Evolutionary conservation across 768 basidiomycete species (phyloP).

Genomic region (Sistotremastrum niveocremeum): DNA sequence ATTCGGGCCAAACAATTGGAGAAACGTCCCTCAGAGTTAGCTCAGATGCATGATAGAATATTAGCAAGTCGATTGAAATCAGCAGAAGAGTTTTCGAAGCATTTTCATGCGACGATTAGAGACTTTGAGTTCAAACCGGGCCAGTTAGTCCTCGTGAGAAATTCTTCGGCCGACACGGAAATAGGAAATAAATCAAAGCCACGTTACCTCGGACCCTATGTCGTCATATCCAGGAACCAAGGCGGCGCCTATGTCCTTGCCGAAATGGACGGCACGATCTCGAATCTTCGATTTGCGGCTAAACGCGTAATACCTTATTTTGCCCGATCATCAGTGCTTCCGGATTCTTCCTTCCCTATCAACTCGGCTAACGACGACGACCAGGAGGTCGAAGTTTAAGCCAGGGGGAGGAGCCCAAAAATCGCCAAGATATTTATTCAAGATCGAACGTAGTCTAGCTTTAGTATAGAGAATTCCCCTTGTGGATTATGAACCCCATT

Average conservation of each 20-base stretch:
- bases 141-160: conserved; percentile 16
- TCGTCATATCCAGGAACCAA: conserved; percentile 11
- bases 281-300: conserved; percentile 7
- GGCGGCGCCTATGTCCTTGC: conserved; percentile 15
- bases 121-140: conserved; percentile 17
- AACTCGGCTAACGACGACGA: too few species aligned
- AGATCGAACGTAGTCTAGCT: too few species aligned
- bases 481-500: too few species aligned
- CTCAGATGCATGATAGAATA: conserved; percentile 2
- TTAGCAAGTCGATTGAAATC: conserved; percentile 1
- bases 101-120: conserved; percentile 9
- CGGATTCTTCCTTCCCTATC: too few species aligned
- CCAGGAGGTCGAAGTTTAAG: too few species aligned
- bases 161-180: too few species aligned
- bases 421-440: too few species aligned
- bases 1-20: conserved; percentile 5
- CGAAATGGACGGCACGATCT: conserved; percentile 14
- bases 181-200: conserved; percentile 3
- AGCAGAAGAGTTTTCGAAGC: conserved; percentile 7
- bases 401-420: too few species aligned
- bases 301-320: conserved; percentile 14
- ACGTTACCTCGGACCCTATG: conserved; percentile 14
- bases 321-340: too few species aligned
- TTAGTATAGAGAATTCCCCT: too few species aligned
- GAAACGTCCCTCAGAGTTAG: conserved; percentile 7